Base-by-base conservation (phyloP, 495 filamentous ascomycete genomes). In the Penicillium taxi region DNA sequence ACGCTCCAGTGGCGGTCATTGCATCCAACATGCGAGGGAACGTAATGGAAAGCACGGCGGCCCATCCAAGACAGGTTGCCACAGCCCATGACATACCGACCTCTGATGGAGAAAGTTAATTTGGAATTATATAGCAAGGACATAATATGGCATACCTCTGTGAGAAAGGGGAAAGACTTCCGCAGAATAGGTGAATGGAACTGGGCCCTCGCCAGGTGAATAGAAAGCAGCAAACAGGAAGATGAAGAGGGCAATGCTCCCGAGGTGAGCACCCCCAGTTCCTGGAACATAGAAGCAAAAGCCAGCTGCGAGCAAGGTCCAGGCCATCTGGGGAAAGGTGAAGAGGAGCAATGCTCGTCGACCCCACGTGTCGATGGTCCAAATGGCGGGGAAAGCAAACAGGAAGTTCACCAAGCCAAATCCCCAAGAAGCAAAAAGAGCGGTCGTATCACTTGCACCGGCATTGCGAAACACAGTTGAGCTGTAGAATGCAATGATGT, bases 321-420 rank as follows among this genome's bases (percentile, higher is more conserved):
- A 85, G 22, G 70, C 77, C 85, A 91, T 90, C 28, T 87, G 70
- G 0, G 86, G 86, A 58, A 90, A 90, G 8, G 86, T 94, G 56
- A 87, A 84, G 4, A 91, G 73, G 1, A 91, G 72, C 1, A 94
- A 70, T 11, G 69, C 67, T 15, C 86, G 75, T 22, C 86, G 80
- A 7, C 86, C 86, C 32, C 78, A 90, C 7, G 81, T 87, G 58
- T 94, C 86, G 45, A 94, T 94, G 6, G 84, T 87, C 65, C 72
- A 84, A 19, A 93, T 69, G 4, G 86, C 85, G 1, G 86, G 85
- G 63, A 77, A 84, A 31, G 84, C 82, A 47, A 91, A 91, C n/a
- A 82, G 29, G 57, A 84, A 90, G 59, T 91, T 89, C 46, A 90
- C 70, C 1, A 84, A 55, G 20, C 86, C 86, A 49, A 88, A 91